Percentiles rank a stretch among this genome's conserved stretches.
phyloP scores from a whole-genome alignment of 495 filamentous ascomycete species.

The Chaetomium tenue region DNA sequence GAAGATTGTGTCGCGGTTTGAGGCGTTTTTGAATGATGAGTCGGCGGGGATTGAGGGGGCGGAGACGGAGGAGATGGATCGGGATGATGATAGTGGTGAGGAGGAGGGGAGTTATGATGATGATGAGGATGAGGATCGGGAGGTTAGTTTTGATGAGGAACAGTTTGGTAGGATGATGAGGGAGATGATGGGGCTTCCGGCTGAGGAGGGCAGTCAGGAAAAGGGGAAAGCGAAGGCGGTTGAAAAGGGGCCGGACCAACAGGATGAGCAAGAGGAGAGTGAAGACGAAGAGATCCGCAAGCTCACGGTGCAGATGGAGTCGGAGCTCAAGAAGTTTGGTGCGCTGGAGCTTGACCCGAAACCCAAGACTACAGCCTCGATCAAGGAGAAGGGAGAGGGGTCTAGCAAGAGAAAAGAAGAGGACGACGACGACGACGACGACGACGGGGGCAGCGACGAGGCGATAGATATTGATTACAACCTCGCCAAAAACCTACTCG shows the following conservation, averaged over 20 bases:
- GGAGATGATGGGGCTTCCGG: constrained; percentile 87
- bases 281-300: constrained; percentile 68
- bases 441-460: constrained; percentile 44
- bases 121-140: constrained; percentile 66
- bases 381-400: constrained; percentile 25
- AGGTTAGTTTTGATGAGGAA: constrained; percentile 77
- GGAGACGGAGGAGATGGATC: constrained; percentile 71
- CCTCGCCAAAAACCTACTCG: constrained; percentile 85
- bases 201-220: constrained; percentile 22
- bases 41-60: constrained; percentile 74
- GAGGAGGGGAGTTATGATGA: constrained; percentile 41
- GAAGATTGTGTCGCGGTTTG: constrained; percentile 87
- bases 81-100: constrained; percentile 53
- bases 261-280: constrained; percentile 29
- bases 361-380: constrained; percentile 8
- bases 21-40: constrained; percentile 90
- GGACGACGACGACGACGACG: constrained; percentile 37
- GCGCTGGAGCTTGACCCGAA: constrained; percentile 63
- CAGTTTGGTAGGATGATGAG: constrained; percentile 86
- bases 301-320: constrained; percentile 74
- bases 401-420: constrained; percentile 22
- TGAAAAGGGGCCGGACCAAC: constrained; percentile 40
- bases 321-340: constrained; percentile 73
- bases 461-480: constrained; percentile 80
- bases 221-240: constrained; percentile 25